Evolutionary conservation across 2,329 filamentous ascomycete genomes (phyloP).

Genomic region (Calonectria ilicicola): DNA sequence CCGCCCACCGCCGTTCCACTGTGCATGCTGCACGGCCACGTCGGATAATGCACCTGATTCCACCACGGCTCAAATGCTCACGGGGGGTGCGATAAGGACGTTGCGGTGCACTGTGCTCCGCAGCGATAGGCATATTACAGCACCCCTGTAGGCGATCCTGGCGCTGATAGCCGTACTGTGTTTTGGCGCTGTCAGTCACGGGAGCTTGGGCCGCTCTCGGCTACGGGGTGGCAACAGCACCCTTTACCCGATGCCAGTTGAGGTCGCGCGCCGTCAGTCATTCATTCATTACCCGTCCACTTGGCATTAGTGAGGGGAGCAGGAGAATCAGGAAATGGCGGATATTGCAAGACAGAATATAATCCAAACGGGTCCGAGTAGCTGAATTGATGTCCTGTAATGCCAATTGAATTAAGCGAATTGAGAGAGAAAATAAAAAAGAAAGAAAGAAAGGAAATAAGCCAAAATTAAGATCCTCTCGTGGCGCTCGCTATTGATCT

Average conservation of each 20-base stretch:
- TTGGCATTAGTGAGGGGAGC: neutral
- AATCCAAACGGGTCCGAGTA: neutral
- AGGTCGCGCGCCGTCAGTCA: neutral
- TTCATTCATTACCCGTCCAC: neutral
- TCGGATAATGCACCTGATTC: conserved; percentile 11
- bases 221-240: neutral
- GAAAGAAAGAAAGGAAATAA: neutral
- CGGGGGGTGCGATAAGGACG: neutral
- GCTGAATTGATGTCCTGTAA: neutral
- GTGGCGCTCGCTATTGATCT: neutral
- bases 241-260: neutral
- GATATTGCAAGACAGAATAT: neutral
- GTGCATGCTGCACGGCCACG: neutral
- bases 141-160: neutral
- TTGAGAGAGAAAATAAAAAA: neutral
- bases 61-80: neutral
- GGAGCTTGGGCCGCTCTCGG: neutral
- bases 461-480: neutral
- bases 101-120: neutral
- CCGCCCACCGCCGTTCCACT: neutral
- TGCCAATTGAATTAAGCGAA: neutral
- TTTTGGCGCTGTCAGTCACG: too few relatives aligned
- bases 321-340: neutral
- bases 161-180: neutral
- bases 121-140: conserved; percentile 9